A percentile compares a stretch with the other conserved stretches of the same genome.
phyloP scores from a whole-genome alignment of 352 stramenopile genomes.

The Pythium aquatile region DNA sequence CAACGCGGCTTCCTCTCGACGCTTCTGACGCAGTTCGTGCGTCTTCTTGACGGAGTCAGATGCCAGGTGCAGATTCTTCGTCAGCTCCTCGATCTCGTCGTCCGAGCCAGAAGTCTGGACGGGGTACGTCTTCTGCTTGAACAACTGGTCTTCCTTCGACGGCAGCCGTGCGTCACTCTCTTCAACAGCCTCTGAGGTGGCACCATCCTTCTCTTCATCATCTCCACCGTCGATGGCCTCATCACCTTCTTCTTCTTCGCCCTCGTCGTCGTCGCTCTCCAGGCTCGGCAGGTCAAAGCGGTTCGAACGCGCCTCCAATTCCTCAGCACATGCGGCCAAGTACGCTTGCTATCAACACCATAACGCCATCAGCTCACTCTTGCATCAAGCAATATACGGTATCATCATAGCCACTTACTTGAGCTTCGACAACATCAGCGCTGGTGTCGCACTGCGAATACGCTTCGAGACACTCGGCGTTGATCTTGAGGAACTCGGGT shows the following conservation, averaged over 20 bases:
- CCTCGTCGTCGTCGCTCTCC: conserved; percentile 54
- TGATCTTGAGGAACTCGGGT: conserved; percentile 93
- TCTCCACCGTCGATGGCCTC: conserved; percentile 19
- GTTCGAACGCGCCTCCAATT: conserved; percentile 52
- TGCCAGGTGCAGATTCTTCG: conserved; percentile 60
- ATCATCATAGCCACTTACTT: conserved; percentile 27
- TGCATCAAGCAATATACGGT: background rate
- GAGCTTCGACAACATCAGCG: conserved; percentile 70
- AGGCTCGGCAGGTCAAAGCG: conserved; percentile 61
- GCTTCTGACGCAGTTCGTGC: conserved; percentile 46
- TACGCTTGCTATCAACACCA: conserved; percentile 49
- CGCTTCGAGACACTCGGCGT: conserved; percentile 90
- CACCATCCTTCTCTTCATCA: conserved; percentile 28
- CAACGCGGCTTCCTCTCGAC: conserved; percentile 28
- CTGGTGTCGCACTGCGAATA: conserved; percentile 78
- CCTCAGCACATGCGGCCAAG: conserved; percentile 57
- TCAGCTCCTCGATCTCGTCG: conserved; percentile 52
- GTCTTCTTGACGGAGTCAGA: conserved; percentile 60
- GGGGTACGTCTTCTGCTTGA: conserved; percentile 52
- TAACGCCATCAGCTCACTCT: background rate
- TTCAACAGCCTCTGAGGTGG: conserved; percentile 21
- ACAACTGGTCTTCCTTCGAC: conserved; percentile 39
- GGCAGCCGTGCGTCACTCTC: conserved; percentile 12
- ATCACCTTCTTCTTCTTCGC: conserved; percentile 40
- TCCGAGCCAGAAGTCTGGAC: conserved; percentile 41